Evolutionary conservation across 441 rosid genomes (phyloP).

Genomic region (Macaranga tanarius): DNA sequence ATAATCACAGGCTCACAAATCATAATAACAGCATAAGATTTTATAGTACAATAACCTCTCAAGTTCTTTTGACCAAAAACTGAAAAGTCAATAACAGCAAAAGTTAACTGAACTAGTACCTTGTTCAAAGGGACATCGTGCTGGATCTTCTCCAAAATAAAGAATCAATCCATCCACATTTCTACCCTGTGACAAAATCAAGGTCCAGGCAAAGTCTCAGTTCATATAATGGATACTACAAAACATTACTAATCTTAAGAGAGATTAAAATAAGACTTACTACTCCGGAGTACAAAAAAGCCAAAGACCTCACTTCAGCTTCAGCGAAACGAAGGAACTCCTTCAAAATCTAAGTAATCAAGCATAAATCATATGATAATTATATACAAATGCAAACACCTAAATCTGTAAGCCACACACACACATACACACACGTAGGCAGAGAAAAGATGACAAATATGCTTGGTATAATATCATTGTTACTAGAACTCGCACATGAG

Average conservation of each 20-base stretch:
- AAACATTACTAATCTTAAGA: slow-evolving; percentile 11
- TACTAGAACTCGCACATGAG: background rate
- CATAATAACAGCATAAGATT: background rate
- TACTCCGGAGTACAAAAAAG: slow-evolving; percentile 84
- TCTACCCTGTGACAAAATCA: slow-evolving; percentile 59
- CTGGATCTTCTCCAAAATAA: slow-evolving; percentile 98
- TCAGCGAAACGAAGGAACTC: slow-evolving; percentile 80
- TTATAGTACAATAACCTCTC: background rate
- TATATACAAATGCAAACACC: background rate
- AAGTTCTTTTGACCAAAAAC: background rate
- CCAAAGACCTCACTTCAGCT: slow-evolving; percentile 81
- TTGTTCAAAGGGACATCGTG: slow-evolving; percentile 91
- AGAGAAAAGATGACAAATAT: background rate
- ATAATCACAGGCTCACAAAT: background rate
- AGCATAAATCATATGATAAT: background rate
- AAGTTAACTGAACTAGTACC: slow-evolving; percentile 39
- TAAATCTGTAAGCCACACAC: background rate
- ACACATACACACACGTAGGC: background rate
- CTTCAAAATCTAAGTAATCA: slow-evolving; percentile 54
- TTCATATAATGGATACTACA: background rate
- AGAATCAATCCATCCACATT: slow-evolving; percentile 85
- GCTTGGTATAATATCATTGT: too few species aligned
- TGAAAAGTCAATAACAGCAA: slow-evolving; percentile 1
- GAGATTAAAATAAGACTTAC: slow-evolving; percentile 39
- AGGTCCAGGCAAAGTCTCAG: slow-evolving; percentile 8